Evolutionary conservation across 805 yeast species (phyloP).

Genomic region (Torulaspora delbrueckii): DNA sequence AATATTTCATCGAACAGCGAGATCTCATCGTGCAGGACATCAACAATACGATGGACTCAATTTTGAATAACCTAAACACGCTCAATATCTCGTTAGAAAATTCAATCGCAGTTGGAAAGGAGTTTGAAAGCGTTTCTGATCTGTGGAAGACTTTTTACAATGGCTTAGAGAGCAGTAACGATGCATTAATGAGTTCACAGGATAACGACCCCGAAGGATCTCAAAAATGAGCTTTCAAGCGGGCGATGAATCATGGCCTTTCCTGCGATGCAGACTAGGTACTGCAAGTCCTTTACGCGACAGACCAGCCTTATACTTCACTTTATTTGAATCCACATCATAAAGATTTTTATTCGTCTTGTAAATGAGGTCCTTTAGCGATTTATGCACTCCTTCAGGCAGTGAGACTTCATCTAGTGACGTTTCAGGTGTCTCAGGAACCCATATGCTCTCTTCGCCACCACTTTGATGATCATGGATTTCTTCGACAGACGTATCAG

Average conservation of each 20-base stretch:
- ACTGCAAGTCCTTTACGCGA: slow-evolving; percentile 16
- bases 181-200: slow-evolving; percentile 7
- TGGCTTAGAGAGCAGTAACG: slow-evolving; percentile 34
- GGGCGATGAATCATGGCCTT: neutral
- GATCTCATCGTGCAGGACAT: slow-evolving; percentile 31
- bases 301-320: slow-evolving; percentile 26
- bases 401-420: slow-evolving; percentile 4
- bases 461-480: neutral
- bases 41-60: slow-evolving; percentile 51
- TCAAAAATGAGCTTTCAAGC: neutral
- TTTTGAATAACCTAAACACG: slow-evolving; percentile 57
- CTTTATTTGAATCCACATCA: slow-evolving; percentile 25
- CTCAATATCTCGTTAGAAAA: slow-evolving; percentile 64
- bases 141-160: slow-evolving; percentile 68
- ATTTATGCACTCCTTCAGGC: slow-evolving; percentile 19
- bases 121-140: slow-evolving; percentile 64
- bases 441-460: neutral
- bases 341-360: slow-evolving; percentile 25
- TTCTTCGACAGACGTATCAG: too few relatives aligned
- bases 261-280: slow-evolving; percentile 18
- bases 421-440: slow-evolving; percentile 1
- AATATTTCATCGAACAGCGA: slow-evolving; percentile 29
- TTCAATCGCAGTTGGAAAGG: slow-evolving; percentile 68
- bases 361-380: slow-evolving; percentile 27
- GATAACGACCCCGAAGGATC: slow-evolving; percentile 5